phyloP scores from a whole-genome alignment of 371 early-diverging fungal genomes.

The Rhizopus stolonifer region DNA sequence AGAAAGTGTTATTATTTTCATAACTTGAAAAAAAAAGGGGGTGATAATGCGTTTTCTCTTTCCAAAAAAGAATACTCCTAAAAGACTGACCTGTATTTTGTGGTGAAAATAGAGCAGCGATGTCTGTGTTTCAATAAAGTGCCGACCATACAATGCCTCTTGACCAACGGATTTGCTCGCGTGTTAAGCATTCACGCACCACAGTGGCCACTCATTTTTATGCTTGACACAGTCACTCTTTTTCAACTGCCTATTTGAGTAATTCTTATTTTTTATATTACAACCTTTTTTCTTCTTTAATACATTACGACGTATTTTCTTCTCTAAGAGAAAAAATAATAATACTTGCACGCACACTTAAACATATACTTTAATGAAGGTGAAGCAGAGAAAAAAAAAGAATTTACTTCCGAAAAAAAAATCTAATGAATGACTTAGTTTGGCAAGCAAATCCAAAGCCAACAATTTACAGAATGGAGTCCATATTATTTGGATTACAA shows the following conservation, averaged over 20 bases:
- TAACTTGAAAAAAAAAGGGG: no score
- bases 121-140: no score
- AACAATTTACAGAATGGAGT: constrained; percentile 90
- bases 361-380: not conserved
- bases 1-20: no score
- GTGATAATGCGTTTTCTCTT: no score
- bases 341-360: no score
- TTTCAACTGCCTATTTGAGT: not conserved
- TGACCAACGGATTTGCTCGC: constrained; percentile 20
- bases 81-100: no score
- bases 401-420: not conserved
- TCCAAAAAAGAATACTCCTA: no score
- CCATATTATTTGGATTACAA: constrained; percentile 93
- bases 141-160: constrained; percentile 1
- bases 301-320: not conserved
- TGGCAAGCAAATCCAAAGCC: constrained; percentile 94
- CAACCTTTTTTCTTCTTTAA: not conserved
- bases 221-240: constrained; percentile 16
- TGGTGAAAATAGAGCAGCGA: no score
- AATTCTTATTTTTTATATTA: not conserved
- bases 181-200: constrained; percentile 12
- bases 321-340: not conserved
- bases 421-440: constrained; percentile 56
- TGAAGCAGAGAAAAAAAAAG: not conserved
- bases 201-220: constrained; percentile 12